Evolutionary conservation across 2,329 filamentous ascomycete species (phyloP).

Genomic region (Fusarium odoratissimum): DNA sequence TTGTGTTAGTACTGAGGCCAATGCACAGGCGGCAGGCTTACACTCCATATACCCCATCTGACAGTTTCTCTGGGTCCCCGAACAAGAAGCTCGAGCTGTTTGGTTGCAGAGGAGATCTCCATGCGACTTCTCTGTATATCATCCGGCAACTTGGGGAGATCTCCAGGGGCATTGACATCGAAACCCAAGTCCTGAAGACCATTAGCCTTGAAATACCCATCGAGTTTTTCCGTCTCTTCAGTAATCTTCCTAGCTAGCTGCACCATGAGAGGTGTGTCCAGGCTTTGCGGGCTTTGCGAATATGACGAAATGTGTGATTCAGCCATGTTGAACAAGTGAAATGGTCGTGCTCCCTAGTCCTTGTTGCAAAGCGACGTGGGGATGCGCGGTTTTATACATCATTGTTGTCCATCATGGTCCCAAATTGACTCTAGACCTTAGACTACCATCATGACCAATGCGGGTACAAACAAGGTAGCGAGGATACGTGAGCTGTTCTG

Average conservation of each 20-base stretch:
- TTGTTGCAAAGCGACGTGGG: conserved; percentile 6
- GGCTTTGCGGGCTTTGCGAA: conserved; percentile 44
- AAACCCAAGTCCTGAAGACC: conserved; percentile 58
- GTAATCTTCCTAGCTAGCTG: conserved; percentile 61
- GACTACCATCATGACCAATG: conserved; percentile 13
- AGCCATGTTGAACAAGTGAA: conserved; percentile 23
- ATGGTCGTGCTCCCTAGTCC: not conserved
- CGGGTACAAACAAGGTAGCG: conserved; percentile 5
- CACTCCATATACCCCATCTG: conserved; percentile 64
- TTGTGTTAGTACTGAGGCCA: conserved; percentile 17
- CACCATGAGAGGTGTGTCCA: conserved; percentile 54
- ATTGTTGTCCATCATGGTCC: not conserved
- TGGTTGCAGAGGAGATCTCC: conserved; percentile 61
- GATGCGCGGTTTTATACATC: conserved; percentile 29
- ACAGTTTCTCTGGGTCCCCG: conserved; percentile 63
- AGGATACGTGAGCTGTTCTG: conserved; percentile 6
- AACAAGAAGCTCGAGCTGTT: conserved; percentile 60
- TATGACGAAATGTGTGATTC: conserved; percentile 50
- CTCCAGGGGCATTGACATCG: conserved; percentile 55
- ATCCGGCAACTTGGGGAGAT: conserved; percentile 61
- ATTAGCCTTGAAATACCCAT: conserved; percentile 59
- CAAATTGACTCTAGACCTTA: conserved; percentile 2
- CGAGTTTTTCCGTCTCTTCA: conserved; percentile 61
- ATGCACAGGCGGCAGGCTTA: conserved; percentile 46
- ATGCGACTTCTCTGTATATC: conserved; percentile 59